phyloP scores from a whole-genome alignment of 306 rosid genomes.

The Mucuna pruriens region DNA sequence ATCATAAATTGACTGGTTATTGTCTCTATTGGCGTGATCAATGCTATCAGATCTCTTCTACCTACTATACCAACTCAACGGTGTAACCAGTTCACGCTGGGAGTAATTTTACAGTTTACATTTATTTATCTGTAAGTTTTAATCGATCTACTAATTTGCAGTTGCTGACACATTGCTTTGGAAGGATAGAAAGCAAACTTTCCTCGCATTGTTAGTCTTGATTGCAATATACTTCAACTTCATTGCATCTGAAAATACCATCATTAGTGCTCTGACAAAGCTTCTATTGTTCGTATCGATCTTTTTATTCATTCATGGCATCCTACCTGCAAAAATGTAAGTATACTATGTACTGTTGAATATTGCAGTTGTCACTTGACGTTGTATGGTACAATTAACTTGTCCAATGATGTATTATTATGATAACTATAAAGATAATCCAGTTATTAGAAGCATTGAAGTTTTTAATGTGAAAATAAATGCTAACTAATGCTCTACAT shows the following conservation, averaged over 20 bases:
- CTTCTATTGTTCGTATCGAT: conserved; percentile 57
- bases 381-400: conserved; percentile 23
- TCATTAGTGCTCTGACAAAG: conserved; percentile 72
- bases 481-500: conserved; percentile 32
- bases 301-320: conserved; percentile 66
- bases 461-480: conserved; percentile 34
- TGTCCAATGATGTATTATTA: conserved; percentile 17
- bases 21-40: neutral
- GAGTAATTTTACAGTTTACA: conserved; percentile 21
- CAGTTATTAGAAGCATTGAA: conserved; percentile 34
- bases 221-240: conserved; percentile 79
- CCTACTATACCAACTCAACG: conserved; percentile 6
- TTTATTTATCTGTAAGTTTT: conserved; percentile 22
- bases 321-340: conserved; percentile 83
- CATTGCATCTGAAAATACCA: conserved; percentile 71
- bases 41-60: conserved; percentile 1
- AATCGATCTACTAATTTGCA: conserved; percentile 51
- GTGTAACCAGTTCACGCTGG: conserved; percentile 5
- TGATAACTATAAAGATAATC: conserved; percentile 25
- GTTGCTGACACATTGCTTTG: conserved; percentile 96
- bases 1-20: neutral
- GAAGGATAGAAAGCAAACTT: conserved; percentile 87
- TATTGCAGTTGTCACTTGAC: conserved; percentile 4
- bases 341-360: conserved; percentile 34
- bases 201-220: conserved; percentile 62